Base-by-base conservation (phyloP, 306 rosid genomes). In the Vigna reflexopilosa region DNA sequence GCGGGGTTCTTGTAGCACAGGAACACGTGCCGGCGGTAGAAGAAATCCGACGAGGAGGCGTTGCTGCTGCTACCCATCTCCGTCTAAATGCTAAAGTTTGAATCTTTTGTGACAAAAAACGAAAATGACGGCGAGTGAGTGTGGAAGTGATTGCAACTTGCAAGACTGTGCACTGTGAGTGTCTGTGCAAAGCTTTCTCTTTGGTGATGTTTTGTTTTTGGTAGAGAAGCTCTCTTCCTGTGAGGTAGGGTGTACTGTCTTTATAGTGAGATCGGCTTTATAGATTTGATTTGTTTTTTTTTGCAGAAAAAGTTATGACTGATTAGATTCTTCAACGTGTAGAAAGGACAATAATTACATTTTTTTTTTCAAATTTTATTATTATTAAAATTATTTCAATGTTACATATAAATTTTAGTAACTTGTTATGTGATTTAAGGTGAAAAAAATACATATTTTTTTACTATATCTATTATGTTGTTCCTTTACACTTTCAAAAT, bases 1-100 rank as follows among this genome's bases (percentile, higher is more conserved):
- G 71, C 42, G 0, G 97, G 93, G 64, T 85, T 90, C 90, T 92
- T 92, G 71, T 92, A 92, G 75, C 97, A 92, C 42, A 90, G 83
- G 67, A 92, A 89, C 55, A 92, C 90, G 48, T 92, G 97, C 13
- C 97, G 73, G 22, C 92, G 75, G 2, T 70, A 73, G 78, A 92
- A 70, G 78, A 92, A 90, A 16, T 45, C 88, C 83, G 34, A 3
- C 89, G 68, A 62, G 2, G 86, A 6, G 84, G 81, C 77, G 84
- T 85, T 0, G 57, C 10, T 17, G 73, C 2, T 17, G 76, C 86
- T 85, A 24, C 81, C 85, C 91, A 86, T 85, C 69, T 67, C 12
- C 45, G 19, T 20, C 10, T 3, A 12, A 61, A 45, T 17, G 62
- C 44, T 8, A 26, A 16, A 51, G 76, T 69, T 75, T 6, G 40